Percentiles rank a stretch among this genome's conserved stretches.
Conservation (phyloP, 306 rosid species). For the Vicia faba region DNA sequence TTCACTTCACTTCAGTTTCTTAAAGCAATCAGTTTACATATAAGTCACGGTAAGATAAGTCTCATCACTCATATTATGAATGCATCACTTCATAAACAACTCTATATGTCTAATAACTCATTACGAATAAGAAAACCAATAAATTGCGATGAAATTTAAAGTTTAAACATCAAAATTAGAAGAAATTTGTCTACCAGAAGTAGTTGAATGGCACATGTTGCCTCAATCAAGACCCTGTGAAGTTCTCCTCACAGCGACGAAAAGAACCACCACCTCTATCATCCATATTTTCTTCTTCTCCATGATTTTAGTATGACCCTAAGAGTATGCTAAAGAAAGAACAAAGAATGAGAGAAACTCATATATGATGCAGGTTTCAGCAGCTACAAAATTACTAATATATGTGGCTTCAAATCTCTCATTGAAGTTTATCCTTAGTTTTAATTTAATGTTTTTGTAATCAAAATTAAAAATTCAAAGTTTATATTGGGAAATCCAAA, state of each 20-base stretch:
- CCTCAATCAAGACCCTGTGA: constrained; percentile 90
- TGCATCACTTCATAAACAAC: constrained; percentile 2
- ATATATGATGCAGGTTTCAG: no score
- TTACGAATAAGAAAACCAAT: constrained; percentile 13
- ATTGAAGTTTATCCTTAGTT: no score
- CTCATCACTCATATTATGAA: not conserved
- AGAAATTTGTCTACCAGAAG: constrained; percentile 58
- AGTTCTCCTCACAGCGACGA: constrained; percentile 94
- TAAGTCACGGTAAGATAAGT: constrained; percentile 2
- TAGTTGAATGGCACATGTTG: constrained; percentile 76
- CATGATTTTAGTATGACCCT: no score
- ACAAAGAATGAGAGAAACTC: no score
- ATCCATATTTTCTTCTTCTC: constrained; percentile 54
- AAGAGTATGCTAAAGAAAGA: no score
- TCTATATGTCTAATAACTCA: constrained; percentile 7
- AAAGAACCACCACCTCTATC: constrained; percentile 95
- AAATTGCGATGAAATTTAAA: constrained; percentile 19
- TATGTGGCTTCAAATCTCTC: no score
- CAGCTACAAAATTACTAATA: no score
- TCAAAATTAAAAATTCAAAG: no score
- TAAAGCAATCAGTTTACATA: constrained; percentile 32
- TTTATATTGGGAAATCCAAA: no score
- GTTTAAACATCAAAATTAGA: no score
- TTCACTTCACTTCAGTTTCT: constrained; percentile 9
- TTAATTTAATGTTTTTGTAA: no score